phyloP scores from a whole-genome alignment of 305 asterid species.

The Rubia peregrina region DNA sequence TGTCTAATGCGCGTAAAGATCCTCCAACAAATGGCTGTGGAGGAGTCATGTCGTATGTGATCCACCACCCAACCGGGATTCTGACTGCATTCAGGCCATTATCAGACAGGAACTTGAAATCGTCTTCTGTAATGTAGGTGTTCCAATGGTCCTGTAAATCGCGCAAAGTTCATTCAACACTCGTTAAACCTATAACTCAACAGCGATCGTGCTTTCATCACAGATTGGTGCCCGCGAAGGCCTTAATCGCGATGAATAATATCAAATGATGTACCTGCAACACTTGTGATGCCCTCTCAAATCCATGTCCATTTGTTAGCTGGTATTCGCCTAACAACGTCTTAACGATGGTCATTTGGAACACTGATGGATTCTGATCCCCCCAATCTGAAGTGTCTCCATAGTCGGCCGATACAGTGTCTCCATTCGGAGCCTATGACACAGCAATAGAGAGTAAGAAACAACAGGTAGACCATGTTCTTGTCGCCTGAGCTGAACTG shows the following conservation, averaged over 20 bases:
- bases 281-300: conserved; percentile 35
- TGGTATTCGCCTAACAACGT: conserved; percentile 58
- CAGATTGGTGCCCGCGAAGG: not conserved
- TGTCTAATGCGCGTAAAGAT: conserved; percentile 56
- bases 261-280: conserved; percentile 36
- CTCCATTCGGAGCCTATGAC: conserved; percentile 9
- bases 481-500: too few relatives aligned
- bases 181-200: not conserved
- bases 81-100: conserved; percentile 56
- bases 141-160: conserved; percentile 53
- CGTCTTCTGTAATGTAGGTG: conserved; percentile 55
- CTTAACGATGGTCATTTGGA: conserved; percentile 28
- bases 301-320: conserved; percentile 64
- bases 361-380: conserved; percentile 63
- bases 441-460: not conserved
- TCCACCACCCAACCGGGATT: conserved; percentile 93
- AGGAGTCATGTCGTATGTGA: conserved; percentile 44
- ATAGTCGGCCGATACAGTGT: conserved; percentile 11
- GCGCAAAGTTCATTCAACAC: not conserved
- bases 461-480: not conserved
- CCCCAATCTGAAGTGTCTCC: conserved; percentile 55
- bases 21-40: conserved; percentile 70
- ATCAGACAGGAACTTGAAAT: conserved; percentile 49
- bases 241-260: not conserved
- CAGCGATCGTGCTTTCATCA: not conserved